Conservation (phyloP, 306 rosid species). For the Trifolium repens region DNA sequence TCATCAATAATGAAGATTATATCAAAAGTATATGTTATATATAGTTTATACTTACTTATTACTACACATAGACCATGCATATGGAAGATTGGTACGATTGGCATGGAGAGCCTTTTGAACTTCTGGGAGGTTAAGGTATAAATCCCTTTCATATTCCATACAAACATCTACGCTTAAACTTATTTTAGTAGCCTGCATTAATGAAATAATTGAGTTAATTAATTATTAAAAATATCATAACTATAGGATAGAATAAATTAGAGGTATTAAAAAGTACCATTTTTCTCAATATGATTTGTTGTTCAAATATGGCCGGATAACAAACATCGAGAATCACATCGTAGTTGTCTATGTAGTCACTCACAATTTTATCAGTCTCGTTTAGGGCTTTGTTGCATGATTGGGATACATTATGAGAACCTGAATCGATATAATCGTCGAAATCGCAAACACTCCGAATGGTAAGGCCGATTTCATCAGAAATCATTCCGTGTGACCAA, state of each 20-base stretch:
- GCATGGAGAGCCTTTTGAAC: slow-evolving; percentile 97
- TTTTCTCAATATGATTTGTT: slow-evolving; percentile 74
- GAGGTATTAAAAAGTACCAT: slow-evolving; percentile 47
- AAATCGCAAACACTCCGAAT: slow-evolving; percentile 71
- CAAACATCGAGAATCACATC: slow-evolving; percentile 91
- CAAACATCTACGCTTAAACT: slow-evolving; percentile 88
- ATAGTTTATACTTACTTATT: slow-evolving; percentile 47
- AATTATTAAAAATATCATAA: background rate
- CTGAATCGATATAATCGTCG: slow-evolving; percentile 53
- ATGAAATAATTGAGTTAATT: background rate
- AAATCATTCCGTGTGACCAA: slow-evolving; percentile 97
- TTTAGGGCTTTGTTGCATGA: slow-evolving; percentile 60
- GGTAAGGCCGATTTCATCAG: slow-evolving; percentile 77
- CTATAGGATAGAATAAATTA: too few species aligned
- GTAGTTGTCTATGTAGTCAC: slow-evolving; percentile 65
- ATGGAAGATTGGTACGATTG: slow-evolving; percentile 79
- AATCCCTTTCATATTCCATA: slow-evolving; percentile 60
- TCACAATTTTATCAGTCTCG: slow-evolving; percentile 59
- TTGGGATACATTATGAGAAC: slow-evolving; percentile 60
- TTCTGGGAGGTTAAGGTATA: slow-evolving; percentile 79
- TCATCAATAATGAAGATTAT: slow-evolving; percentile 14
- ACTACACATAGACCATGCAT: slow-evolving; percentile 83
- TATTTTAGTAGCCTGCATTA: slow-evolving; percentile 75
- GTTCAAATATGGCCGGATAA: slow-evolving; percentile 80
- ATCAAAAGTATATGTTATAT: background rate